These are phyloP conservation scores for Cruciata laevipes DNA, from an alignment of 257 asterid species.

Conservation along the genomic window DNA sequence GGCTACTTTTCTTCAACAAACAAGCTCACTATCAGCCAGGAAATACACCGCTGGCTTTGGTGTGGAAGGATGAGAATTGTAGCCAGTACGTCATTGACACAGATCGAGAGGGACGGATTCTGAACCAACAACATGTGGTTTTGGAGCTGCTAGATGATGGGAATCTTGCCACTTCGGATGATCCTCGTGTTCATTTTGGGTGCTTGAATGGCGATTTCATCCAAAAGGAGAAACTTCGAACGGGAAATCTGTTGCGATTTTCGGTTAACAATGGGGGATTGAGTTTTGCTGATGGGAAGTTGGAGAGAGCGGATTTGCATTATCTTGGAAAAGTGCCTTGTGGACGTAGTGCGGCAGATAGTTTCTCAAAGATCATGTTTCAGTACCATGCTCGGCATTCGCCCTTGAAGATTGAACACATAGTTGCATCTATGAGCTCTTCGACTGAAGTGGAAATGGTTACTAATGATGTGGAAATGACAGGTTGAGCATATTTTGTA, in stretches of 20 bases:
- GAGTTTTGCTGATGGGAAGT: conserved; percentile 51
- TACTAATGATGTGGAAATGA: too few relatives aligned
- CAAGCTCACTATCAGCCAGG: conserved; percentile 93
- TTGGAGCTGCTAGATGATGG: conserved; percentile 80
- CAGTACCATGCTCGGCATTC: conserved; percentile 73
- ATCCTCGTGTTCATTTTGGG: conserved; percentile 69
- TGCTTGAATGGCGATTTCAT: conserved; percentile 63
- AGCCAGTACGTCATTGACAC: conserved; percentile 87
- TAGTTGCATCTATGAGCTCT: conserved; percentile 44
- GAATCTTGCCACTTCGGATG: conserved; percentile 70
- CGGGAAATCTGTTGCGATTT: conserved; percentile 69
- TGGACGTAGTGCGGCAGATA: conserved; percentile 80
- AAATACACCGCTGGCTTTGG: conserved; percentile 77
- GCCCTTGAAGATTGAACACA: conserved; percentile 68
- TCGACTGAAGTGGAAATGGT: conserved; percentile 50
- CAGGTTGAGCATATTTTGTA: too few relatives aligned
- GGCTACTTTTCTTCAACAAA: conserved; percentile 77
- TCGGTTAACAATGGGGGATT: conserved; percentile 58
- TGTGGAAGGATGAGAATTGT: conserved; percentile 90
- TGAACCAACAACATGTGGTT: conserved; percentile 76
- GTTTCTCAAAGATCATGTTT: conserved; percentile 91
- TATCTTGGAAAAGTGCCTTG: conserved; percentile 73
- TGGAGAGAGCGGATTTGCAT: conserved; percentile 77
- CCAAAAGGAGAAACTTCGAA: conserved; percentile 53
- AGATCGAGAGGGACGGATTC: conserved; percentile 74